phyloP scores from a whole-genome alignment of 106 monocot genomes.

The Ottelia alismoides region DNA sequence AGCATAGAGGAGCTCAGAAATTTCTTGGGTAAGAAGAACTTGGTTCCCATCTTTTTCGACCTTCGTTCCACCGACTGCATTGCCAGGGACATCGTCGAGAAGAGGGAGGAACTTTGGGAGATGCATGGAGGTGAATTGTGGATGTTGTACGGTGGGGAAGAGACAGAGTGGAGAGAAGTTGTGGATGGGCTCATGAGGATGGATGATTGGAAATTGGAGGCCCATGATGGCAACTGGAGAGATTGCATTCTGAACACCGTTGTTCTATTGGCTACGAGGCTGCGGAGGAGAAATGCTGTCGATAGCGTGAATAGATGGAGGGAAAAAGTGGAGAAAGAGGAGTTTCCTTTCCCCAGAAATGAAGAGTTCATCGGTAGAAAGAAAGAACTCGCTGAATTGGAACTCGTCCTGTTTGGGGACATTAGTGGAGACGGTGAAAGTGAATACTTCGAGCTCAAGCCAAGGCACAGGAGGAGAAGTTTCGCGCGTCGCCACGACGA shows the following conservation, averaged over 20 bases:
- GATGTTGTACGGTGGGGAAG: conserved; percentile 71
- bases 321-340: conserved; percentile 65
- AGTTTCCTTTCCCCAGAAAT: conserved; percentile 69
- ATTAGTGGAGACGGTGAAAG: conserved; percentile 72
- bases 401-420: conserved; percentile 85
- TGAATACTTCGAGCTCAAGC: conserved; percentile 80
- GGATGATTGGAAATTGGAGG: conserved; percentile 63
- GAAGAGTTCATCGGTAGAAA: conserved; percentile 69
- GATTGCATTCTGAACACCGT: conserved; percentile 69
- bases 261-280: conserved; percentile 44
- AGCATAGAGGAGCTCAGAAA: conserved; percentile 64
- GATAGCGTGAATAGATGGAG: conserved; percentile 76
- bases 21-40: conserved; percentile 61
- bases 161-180: conserved; percentile 81
- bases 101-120: conserved; percentile 84
- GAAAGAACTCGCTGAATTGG: conserved; percentile 78
- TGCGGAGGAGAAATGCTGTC: conserved; percentile 66
- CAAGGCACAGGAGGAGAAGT: conserved; percentile 29
- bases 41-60: conserved; percentile 76
- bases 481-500: conserved; percentile 10
- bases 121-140: conserved; percentile 85
- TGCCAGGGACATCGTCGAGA: conserved; percentile 83
- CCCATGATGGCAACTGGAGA: conserved; percentile 81
- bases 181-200: conserved; percentile 57
- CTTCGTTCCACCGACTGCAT: conserved; percentile 57